Evolutionary conservation across 805 yeast genomes (phyloP).

Genomic region (Cyberlindnera samutprakarnensis): DNA sequence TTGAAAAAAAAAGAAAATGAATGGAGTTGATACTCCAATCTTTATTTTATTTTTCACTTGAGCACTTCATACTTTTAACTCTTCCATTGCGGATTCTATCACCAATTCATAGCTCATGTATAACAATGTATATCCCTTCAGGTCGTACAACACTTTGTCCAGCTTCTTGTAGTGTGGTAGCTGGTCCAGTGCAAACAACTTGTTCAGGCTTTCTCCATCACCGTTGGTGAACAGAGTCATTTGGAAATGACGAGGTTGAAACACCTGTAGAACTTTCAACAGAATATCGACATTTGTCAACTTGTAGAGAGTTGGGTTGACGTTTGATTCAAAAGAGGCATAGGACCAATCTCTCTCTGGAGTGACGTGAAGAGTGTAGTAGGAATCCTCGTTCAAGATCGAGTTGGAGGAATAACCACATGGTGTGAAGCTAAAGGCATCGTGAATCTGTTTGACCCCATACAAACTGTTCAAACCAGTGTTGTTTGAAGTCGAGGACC

Average conservation of each 20-base stretch:
- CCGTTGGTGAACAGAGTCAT: constrained; percentile 38
- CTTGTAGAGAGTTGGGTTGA: constrained; percentile 37
- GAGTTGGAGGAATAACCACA: constrained; percentile 94
- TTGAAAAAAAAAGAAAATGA: constrained; percentile 4
- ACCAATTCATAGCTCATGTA: constrained; percentile 55
- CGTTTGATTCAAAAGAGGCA: constrained; percentile 92
- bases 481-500: constrained; percentile 55
- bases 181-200: constrained; percentile 24
- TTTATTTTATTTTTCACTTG: constrained; percentile 4
- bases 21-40: neutral
- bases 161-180: constrained; percentile 47
- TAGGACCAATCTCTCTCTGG: constrained; percentile 94
- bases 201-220: constrained; percentile 27
- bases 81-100: constrained; percentile 16
- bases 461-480: constrained; percentile 61
- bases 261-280: constrained; percentile 49
- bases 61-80: no score
- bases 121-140: constrained; percentile 65
- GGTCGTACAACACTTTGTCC: constrained; percentile 67
- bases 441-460: constrained; percentile 46
- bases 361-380: constrained; percentile 86
- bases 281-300: constrained; percentile 47
- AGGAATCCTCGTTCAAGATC: constrained; percentile 51
- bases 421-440: constrained; percentile 87
- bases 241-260: constrained; percentile 73